Evolutionary conservation across 75 land plant species (phyloP).

Genomic region (Selaginella moellendorffii): DNA sequence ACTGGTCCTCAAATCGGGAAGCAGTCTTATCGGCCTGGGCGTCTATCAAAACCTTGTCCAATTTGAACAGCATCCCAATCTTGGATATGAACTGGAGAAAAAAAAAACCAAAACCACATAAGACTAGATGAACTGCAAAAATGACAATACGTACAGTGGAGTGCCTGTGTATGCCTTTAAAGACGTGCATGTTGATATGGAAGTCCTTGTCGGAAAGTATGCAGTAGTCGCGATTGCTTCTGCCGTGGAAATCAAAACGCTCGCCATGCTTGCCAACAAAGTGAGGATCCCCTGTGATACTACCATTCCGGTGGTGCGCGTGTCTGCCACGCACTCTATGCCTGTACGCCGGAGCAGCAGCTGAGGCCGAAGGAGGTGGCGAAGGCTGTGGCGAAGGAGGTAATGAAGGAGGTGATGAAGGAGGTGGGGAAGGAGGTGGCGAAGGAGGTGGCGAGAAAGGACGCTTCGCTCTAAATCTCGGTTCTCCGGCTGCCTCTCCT

Average conservation of each 20-base stretch:
- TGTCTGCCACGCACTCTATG: no score
- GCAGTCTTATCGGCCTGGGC: background rate
- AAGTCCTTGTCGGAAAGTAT: background rate
- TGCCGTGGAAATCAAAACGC: slow-evolving; percentile 5
- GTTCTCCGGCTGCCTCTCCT: background rate
- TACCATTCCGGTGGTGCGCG: background rate
- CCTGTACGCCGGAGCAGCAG: background rate
- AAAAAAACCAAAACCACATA: background rate
- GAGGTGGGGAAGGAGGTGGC: slow-evolving; percentile 5
- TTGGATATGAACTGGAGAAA: slow-evolving; percentile 1
- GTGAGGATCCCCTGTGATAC: slow-evolving; percentile 6
- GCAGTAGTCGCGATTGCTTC: background rate
- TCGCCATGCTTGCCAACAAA: slow-evolving; percentile 7
- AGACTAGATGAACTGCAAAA: background rate
- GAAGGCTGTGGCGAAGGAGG: background rate
- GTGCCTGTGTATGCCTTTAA: background rate
- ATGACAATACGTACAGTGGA: background rate
- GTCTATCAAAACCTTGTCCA: background rate
- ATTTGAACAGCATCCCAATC: background rate
- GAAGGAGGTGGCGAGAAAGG: background rate
- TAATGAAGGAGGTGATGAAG: background rate
- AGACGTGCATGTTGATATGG: slow-evolving; percentile 6
- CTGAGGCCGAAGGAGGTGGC: slow-evolving; percentile 1
- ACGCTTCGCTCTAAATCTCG: background rate
- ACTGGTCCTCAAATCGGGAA: background rate